Conservation (phyloP, 768 basidiomycete species). For the Russula brevipes region DNA sequence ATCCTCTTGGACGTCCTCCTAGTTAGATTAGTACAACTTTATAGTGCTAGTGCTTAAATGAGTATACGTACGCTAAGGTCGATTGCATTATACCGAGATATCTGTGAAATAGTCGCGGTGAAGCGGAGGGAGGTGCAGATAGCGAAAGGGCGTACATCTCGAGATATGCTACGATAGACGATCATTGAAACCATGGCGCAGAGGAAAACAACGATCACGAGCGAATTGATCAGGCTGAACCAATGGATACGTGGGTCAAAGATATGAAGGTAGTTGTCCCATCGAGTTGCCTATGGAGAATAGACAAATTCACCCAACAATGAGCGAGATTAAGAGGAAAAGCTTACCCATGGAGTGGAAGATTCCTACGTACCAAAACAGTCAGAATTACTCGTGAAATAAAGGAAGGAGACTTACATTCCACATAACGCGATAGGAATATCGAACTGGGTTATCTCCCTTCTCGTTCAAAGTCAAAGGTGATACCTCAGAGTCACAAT, state of each 20-base stretch:
- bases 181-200: constrained; percentile 93
- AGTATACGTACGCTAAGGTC: constrained; percentile 69
- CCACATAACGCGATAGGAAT: constrained; percentile 88
- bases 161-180: constrained; percentile 75
- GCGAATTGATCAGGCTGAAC: constrained; percentile 91
- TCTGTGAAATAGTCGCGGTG: constrained; percentile 38
- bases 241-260: constrained; percentile 94
- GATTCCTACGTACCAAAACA: constrained; percentile 52
- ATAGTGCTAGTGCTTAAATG: neutral
- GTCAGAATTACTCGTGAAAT: neutral
- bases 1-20: constrained; percentile 97
- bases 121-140: neutral
- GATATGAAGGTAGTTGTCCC: constrained; percentile 95
- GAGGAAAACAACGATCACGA: constrained; percentile 87
- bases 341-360: constrained; percentile 70
- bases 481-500: constrained; percentile 45
- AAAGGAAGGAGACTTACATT: constrained; percentile 45
- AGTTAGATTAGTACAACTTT: neutral
- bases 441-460: constrained; percentile 58
- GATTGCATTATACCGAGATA: constrained; percentile 90
- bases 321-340: neutral
- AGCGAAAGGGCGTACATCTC: constrained; percentile 56
- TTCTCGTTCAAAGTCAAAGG: constrained; percentile 62
- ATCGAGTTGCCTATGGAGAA: constrained; percentile 70
- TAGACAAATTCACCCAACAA: neutral